Evolutionary conservation across 1,139 yeast species (phyloP), one percentile per base, ranked within the genome.

Genomic region (Blastobotrys raffinosifermentans): DNA sequence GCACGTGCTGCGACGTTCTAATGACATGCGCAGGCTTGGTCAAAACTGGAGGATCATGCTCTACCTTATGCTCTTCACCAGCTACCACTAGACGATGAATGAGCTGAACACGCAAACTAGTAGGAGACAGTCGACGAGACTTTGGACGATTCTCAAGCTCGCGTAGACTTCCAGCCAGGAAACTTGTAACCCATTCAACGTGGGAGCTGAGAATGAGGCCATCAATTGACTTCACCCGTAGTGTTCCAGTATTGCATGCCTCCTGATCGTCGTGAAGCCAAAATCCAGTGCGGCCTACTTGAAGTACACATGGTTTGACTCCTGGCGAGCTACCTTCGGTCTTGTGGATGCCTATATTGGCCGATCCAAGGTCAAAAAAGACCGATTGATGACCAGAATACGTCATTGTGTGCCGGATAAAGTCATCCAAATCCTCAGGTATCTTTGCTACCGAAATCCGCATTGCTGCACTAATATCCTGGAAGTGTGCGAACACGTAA

Each of bases 21-120:
- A 84, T 73, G 29, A 86, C 75, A 49, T 81, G 80, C 0, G 96
- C 83, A 0, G 96, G 96, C 37, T 87, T 79, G 0, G 96, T 89
- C 35, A 91, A 71, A 9, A 86, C 96, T 5, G 85, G 78, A 0
- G 97, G 94, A 53, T 91, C 97, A 49, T 83, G 83, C 38, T 77
- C 78, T 32, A 87, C 73, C 23, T 72, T 69, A 51, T 69, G 74
- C 10, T 66, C 63, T 14, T 69, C 72, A 23, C 91, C 79, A 0
- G 89, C 91, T 19, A 64, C 55, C 0, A 91, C 72, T 16, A 86
- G 59, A 27, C 70, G 64, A 51, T 77, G 75, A 1, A 80, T 62
- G 11, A 80, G 59, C 16, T 50, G 44, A 13, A 41, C 42, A 10
- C 45, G 45, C 14, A 31, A 19, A 13, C 31, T 34, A 5, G 23